These are phyloP conservation scores for Uronychia binucleata DNA, from an alignment of 73 alveolate species.

Conservation along the genomic window DNA sequence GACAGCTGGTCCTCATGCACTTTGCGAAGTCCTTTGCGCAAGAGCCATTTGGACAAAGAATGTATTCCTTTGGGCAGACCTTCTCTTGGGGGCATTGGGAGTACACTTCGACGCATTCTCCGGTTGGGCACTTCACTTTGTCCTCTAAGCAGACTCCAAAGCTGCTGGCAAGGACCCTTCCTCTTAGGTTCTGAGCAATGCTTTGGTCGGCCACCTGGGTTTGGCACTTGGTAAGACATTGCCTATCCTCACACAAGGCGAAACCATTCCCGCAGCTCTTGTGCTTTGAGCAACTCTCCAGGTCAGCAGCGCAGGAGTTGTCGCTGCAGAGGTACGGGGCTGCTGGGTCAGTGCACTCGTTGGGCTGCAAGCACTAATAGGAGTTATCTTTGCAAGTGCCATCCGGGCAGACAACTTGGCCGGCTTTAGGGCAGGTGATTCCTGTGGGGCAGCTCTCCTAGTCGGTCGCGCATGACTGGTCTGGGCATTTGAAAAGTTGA, in stretches of 20 bases:
- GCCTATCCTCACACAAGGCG: not conserved
- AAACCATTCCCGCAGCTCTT: not conserved
- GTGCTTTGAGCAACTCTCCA: slow-evolving; percentile 56
- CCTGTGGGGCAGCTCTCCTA: slow-evolving; percentile 56
- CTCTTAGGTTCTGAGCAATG: not conserved
- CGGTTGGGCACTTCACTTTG: not conserved
- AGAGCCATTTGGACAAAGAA: not conserved
- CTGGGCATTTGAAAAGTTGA: slow-evolving; percentile 57
- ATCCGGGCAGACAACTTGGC: slow-evolving; percentile 75
- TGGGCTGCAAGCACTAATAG: slow-evolving; percentile 26
- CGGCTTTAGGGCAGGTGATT: slow-evolving; percentile 58
- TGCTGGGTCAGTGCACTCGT: slow-evolving; percentile 15
- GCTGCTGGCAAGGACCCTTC: not conserved
- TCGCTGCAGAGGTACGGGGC: slow-evolving; percentile 15
- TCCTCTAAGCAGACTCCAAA: not conserved
- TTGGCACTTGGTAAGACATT: not conserved
- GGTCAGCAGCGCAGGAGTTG: slow-evolving; percentile 65
- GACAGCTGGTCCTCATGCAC: not conserved
- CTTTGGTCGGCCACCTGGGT: not conserved
- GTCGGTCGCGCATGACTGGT: slow-evolving; percentile 64
- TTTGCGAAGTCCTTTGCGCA: not conserved
- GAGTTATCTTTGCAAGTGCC: slow-evolving; percentile 63
- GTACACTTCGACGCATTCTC: not conserved
- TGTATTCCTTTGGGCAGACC: not conserved
- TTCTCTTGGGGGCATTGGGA: not conserved